phyloP scores from a whole-genome alignment of 345 rosid genomes.

The Aethionema arabicum region DNA sequence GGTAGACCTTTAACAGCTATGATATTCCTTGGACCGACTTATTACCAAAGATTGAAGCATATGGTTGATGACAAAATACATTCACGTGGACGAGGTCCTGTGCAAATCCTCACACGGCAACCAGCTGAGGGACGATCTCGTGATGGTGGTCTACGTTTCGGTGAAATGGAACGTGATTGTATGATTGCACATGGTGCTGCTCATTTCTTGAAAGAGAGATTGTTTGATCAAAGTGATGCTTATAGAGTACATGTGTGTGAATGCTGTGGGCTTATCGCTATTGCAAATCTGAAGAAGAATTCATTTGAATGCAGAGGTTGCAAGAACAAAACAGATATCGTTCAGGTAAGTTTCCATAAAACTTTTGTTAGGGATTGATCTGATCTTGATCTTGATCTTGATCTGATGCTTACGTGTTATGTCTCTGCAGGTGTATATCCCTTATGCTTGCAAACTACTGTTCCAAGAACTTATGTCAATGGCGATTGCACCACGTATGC shows the following conservation, averaged over 20 bases:
- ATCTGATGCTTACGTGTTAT: not conserved
- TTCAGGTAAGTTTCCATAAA: constrained; percentile 52
- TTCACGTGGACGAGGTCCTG: constrained; percentile 98
- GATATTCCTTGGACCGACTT: constrained; percentile 98
- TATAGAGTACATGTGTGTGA: constrained; percentile 94
- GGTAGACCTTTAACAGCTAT: constrained; percentile 81
- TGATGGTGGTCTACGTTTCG: constrained; percentile 95
- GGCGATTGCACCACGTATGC: constrained; percentile 99
- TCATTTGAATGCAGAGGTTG: constrained; percentile 96
- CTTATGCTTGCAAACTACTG: constrained; percentile 89
- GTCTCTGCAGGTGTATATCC: constrained; percentile 70
- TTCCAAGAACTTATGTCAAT: constrained; percentile 99
- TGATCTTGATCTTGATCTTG: not conserved
- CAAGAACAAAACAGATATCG: constrained; percentile 92
- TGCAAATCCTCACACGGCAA: constrained; percentile 91
- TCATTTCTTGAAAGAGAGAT: constrained; percentile 85
- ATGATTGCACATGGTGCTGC: constrained; percentile 99
- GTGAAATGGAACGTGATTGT: constrained; percentile 98
- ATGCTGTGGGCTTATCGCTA: constrained; percentile 86
- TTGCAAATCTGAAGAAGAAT: constrained; percentile 87
- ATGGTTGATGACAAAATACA: constrained; percentile 99
- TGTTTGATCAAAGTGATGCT: constrained; percentile 97
- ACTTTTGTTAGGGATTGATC: not conserved
- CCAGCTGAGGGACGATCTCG: constrained; percentile 99
- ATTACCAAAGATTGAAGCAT: constrained; percentile 93